phyloP scores from a whole-genome alignment of 129 eudicot genomes.

The Tanacetum coccineum region DNA sequence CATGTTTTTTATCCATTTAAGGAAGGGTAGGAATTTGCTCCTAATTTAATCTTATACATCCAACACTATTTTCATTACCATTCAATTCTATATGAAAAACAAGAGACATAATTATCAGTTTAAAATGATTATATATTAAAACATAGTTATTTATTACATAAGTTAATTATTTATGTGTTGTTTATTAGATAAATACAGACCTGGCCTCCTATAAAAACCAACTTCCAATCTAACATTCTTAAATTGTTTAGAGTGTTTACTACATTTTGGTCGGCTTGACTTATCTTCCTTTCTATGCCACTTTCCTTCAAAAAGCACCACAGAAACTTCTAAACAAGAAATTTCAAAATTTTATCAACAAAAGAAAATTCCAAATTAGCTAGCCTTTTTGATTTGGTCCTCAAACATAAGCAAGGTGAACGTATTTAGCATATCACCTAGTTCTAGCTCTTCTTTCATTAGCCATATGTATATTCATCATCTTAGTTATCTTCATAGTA shows the following conservation, averaged over 20 bases:
- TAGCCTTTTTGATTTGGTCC: conserved; percentile 3
- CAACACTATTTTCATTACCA: no score
- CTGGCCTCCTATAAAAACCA: not conserved
- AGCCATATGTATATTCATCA: conserved; percentile 32
- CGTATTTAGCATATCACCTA: conserved; percentile 34
- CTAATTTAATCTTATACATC: no score
- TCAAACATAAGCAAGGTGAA: conserved; percentile 35
- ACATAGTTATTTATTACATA: no score
- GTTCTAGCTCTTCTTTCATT: conserved; percentile 46
- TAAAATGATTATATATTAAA: no score
- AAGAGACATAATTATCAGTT: no score
- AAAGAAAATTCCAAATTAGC: conserved; percentile 1
- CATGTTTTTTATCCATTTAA: no score
- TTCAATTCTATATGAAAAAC: no score
- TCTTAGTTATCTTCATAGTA: conserved; percentile 34
- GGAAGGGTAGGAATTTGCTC: no score
- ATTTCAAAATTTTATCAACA: not conserved
- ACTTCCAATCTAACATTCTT: conserved; percentile 23
- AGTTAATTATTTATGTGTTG: no score
- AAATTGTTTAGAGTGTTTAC: conserved; percentile 8
- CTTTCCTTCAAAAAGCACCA: conserved; percentile 12
- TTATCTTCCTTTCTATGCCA: conserved; percentile 11
- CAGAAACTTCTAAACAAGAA: not conserved
- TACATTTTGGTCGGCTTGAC: conserved; percentile 42
- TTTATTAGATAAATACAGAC: not conserved